Evolutionary conservation across 106 monocot genomes (phyloP), one percentile per base, ranked within the genome.

Genomic region (Dendrobium officinale): DNA sequence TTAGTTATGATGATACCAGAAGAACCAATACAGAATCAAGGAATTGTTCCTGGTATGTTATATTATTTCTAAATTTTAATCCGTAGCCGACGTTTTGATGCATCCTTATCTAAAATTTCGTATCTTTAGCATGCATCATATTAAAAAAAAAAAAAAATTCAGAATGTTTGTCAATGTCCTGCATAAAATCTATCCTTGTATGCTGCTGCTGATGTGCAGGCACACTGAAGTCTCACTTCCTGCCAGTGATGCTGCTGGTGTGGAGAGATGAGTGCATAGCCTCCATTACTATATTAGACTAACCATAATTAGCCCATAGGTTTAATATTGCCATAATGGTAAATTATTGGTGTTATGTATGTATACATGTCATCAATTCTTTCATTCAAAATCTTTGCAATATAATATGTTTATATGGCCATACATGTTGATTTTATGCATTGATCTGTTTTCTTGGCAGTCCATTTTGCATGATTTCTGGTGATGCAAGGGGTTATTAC

Each of bases 21-120:
- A 67, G 72, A 85, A 83, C 77, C 75, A 67, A 85, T 76, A 40
- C 79, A 84, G 73, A 80, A 55, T 55, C 80, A 70, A 79, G 55
- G 43, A 78, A 64, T 41, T 82, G 11, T 70, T 70, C 75, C 42
- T 47, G 72, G 88, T 90, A 85, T 80, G 76, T 22, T 37, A 24
- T 75, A 6, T 66, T 10, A 66, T 37, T 37, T 37, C 37, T 37
- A 66, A 61, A 61, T 61, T 61, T 66, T 24, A 13, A 13, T 11
- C 33, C 13, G 24, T 10, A 26, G 8, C 70, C 13, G 29, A 70
- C 9, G n/a, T 70, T 22, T 61, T 61, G 22, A 22, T 70, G 37
- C 37, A 29, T 33, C 8, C 10, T 33, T 70, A 37, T 70, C 37
- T 70, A 37, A 5, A 4, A 37, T 29, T 70, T 37, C 5, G 13